Conservation (phyloP, 108 stramenopile species). For the Fragilaria crotonensis region DNA sequence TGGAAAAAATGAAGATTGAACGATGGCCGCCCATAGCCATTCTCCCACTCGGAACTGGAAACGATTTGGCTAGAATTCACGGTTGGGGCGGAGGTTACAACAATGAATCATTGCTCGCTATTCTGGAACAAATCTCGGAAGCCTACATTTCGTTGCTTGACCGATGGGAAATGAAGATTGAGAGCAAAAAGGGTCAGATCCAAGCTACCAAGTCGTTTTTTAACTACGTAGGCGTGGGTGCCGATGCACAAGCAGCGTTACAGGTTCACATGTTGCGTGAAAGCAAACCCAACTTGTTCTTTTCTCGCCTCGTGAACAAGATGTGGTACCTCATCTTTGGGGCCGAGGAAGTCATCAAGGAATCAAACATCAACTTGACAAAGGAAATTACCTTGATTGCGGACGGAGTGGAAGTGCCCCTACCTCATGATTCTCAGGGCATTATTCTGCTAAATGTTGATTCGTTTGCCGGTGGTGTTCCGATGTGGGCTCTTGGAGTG, state of each 20-base stretch:
- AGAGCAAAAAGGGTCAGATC: constrained; percentile 39
- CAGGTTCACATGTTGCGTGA: constrained; percentile 78
- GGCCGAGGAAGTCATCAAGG: constrained; percentile 83
- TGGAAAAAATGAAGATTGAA: constrained; percentile 70
- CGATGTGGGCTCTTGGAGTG: constrained; percentile 67
- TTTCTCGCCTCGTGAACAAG: constrained; percentile 82
- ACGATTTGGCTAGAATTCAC: constrained; percentile 77
- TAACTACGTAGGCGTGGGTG: constrained; percentile 89
- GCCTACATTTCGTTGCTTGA: constrained; percentile 73
- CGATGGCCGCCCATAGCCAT: constrained; percentile 87
- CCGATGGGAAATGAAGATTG: constrained; percentile 69
- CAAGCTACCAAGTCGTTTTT: constrained; percentile 55
- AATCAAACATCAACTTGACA: constrained; percentile 52
- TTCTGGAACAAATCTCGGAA: constrained; percentile 71
- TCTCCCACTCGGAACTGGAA: constrained; percentile 87
- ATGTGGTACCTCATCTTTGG: constrained; percentile 86
- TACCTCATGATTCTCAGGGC: constrained; percentile 83
- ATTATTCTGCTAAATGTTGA: constrained; percentile 88
- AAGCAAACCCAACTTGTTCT: constrained; percentile 73
- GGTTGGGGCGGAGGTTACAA: constrained; percentile 87
- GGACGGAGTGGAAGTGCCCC: constrained; percentile 77
- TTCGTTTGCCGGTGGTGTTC: constrained; percentile 82
- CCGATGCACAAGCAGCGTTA: constrained; percentile 80
- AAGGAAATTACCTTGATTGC: constrained; percentile 71
- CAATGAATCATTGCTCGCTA: constrained; percentile 66